Base-by-base conservation (phyloP, 1,284 basidiomycete genomes). In the Earliella scabrosa region DNA sequence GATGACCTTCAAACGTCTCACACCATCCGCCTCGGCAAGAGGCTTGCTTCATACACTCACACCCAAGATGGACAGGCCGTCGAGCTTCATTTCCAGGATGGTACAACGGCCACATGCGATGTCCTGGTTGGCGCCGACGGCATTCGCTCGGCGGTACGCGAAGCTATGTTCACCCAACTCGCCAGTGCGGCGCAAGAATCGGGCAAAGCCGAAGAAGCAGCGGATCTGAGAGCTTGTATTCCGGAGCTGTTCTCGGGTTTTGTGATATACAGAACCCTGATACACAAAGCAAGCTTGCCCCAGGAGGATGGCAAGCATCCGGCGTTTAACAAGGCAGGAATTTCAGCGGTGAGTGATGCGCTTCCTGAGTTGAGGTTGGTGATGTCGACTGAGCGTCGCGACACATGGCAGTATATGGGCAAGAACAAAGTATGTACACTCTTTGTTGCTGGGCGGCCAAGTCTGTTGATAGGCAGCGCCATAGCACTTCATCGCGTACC, bases 81-180 rank as follows among this genome's bases (percentile, higher is more conserved):
- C 52, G 71, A 72, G 36, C 67, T 84, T 47, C 56, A 70, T 27
- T 84, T 83, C 63, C 75, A 77, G 58, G 80, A 84, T 60, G 81
- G 77, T 40, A 73, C 75, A 35, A 71, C 68, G n/a, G 70, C 75
- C 4, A 71, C 68, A 31, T 81, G 79, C 59, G 81, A 84, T 65
- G 65, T 82, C n/a, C 74, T 84, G 45, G 67, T 82, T 52, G 81
- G 80, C 20, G 76, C 77, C 54, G 81, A 83, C 63, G 81, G 81
- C 2, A 62, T 82, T 51, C 79, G 77, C 65, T 81, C 80, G 58
- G 71, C 69, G 18, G 69, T 72, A 4, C 70, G 75, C n/a, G 32
- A 34, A 1, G 32, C 23, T 16, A 56, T 66, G 60, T 66, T 56
- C 41, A 38, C 43, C 7, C 34, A 45, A 3, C 39, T 63, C 1